Percentiles rank a stretch among this genome's conserved stretches.
These are phyloP conservation scores for Myriosclerotinia curreyana DNA, from an alignment of 2,329 filamentous ascomycete genomes.

Conservation along the genomic window DNA sequence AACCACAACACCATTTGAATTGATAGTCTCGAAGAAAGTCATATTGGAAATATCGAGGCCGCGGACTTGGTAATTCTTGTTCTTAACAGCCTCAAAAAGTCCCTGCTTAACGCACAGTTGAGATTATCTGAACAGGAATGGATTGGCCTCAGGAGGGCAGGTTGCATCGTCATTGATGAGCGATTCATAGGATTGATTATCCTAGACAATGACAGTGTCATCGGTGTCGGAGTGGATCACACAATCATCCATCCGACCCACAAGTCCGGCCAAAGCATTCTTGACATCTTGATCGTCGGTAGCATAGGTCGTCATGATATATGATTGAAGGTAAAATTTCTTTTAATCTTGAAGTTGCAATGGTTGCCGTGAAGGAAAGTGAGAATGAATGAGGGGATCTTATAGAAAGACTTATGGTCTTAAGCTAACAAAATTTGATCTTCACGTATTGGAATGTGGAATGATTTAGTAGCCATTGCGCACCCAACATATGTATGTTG, in stretches of 20 bases:
- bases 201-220: background rate
- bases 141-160: background rate
- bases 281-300: background rate
- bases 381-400: background rate
- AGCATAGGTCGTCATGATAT: background rate
- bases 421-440: background rate
- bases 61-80: conserved; percentile 43
- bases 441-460: too few species aligned
- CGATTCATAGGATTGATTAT: background rate
- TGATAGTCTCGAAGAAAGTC: conserved; percentile 41
- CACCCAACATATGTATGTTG: background rate
- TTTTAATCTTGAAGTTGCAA: background rate
- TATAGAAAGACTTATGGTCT: background rate
- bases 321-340: background rate
- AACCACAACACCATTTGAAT: conserved; percentile 41
- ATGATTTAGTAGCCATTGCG: background rate
- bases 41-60: conserved; percentile 45
- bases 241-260: background rate
- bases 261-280: background rate
- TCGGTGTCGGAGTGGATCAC: background rate
- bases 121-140: conserved; percentile 2
- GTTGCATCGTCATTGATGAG: conserved; percentile 2
- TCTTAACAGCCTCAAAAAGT: background rate
- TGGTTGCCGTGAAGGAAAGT: background rate
- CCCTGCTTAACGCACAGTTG: background rate